phyloP scores from a whole-genome alignment of 306 rosid species.

The Lathyrus tuberosus region DNA sequence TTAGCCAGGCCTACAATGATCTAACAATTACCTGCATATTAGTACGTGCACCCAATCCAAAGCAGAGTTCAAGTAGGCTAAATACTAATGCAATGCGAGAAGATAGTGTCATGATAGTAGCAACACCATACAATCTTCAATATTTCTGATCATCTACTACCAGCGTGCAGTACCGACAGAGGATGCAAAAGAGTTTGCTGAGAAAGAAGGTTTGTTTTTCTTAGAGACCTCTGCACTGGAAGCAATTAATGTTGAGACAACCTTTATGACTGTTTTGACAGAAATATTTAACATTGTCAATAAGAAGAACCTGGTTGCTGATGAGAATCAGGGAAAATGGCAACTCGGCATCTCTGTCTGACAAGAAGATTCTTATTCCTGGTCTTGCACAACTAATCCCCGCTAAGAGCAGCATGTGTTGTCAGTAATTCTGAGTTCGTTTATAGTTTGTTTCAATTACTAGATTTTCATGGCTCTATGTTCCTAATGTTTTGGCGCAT shows the following conservation, averaged over 20 bases:
- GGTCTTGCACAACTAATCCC: slow-evolving; percentile 95
- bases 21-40: too few relatives aligned
- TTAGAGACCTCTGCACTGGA: slow-evolving; percentile 91
- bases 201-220: too few relatives aligned
- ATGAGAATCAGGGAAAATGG: slow-evolving; percentile 71
- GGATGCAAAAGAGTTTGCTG: slow-evolving; percentile 92
- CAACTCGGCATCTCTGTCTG: slow-evolving; percentile 67
- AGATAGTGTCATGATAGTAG: too few relatives aligned
- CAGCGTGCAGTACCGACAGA: slow-evolving; percentile 90
- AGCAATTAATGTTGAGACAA: slow-evolving; percentile 82
- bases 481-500: slow-evolving; percentile 49
- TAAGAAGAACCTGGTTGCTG: slow-evolving; percentile 76
- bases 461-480: slow-evolving; percentile 38
- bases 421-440: slow-evolving; percentile 55
- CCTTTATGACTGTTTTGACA: slow-evolving; percentile 81
- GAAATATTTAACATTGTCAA: slow-evolving; percentile 87
- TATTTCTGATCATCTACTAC: too few relatives aligned
- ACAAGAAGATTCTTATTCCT: slow-evolving; percentile 85
- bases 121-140: too few relatives aligned
- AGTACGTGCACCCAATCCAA: too few relatives aligned
- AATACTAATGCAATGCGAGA: too few relatives aligned
- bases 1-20: too few relatives aligned
- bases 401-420: slow-evolving; percentile 68
- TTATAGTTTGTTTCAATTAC: slow-evolving; percentile 21
- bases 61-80: too few relatives aligned